phyloP scores from a whole-genome alignment of 2,329 filamentous ascomycete species.

The Stagonosporopsis chrysanthemi region DNA sequence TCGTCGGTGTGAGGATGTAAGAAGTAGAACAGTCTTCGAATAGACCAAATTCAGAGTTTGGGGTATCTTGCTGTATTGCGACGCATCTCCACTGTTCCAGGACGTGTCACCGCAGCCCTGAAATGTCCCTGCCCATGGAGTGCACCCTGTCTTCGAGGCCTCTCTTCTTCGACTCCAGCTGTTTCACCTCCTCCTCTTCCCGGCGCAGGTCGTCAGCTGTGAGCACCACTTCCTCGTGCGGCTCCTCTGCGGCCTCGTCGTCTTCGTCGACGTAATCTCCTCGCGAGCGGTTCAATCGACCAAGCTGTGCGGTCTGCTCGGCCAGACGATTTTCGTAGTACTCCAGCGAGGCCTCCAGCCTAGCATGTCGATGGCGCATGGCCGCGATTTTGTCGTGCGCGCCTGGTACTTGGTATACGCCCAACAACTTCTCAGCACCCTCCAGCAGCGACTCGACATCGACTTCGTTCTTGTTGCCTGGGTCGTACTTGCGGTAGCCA shows the following conservation, averaged over 20 bases:
- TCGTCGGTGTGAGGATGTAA: constrained; percentile 32
- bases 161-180: constrained; percentile 69
- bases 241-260: constrained; percentile 52
- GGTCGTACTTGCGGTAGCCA: constrained; percentile 53
- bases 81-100: constrained; percentile 49
- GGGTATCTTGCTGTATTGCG: constrained; percentile 14
- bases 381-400: constrained; percentile 77
- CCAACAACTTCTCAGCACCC: constrained; percentile 88
- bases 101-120: constrained; percentile 53
- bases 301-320: constrained; percentile 76
- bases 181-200: constrained; percentile 73
- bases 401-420: constrained; percentile 84
- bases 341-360: constrained; percentile 75
- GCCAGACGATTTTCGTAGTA: constrained; percentile 83
- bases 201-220: constrained; percentile 73
- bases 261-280: constrained; percentile 65
- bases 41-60: neutral
- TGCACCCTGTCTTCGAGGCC: constrained; percentile 69
- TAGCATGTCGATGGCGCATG: constrained; percentile 73
- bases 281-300: constrained; percentile 70
- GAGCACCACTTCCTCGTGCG: constrained; percentile 56
- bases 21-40: neutral
- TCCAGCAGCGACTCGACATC: constrained; percentile 85
- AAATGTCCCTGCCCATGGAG: constrained; percentile 73
- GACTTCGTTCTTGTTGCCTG: constrained; percentile 70